A percentile compares a stretch with the other conserved stretches of the same genome.
Evolutionary conservation across 805 yeast genomes (phyloP).

Genomic region (Blastobotrys mokoenaii): DNA sequence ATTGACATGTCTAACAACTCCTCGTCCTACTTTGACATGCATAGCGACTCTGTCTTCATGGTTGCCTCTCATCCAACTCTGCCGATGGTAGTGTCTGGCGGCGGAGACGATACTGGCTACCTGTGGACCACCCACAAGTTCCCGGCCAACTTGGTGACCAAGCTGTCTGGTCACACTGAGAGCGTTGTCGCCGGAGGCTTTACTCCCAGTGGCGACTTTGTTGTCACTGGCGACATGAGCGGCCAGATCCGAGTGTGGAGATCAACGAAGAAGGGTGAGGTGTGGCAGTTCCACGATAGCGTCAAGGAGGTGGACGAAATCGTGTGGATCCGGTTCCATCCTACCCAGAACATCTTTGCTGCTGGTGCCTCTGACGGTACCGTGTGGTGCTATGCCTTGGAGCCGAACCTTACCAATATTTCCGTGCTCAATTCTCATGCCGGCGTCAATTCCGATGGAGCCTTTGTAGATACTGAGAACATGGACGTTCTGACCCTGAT

Average conservation of each 20-base stretch:
- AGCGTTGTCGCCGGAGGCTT: conserved; percentile 81
- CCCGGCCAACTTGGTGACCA: conserved; percentile 74
- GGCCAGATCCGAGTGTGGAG: conserved; percentile 74
- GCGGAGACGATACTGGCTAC: conserved; percentile 85
- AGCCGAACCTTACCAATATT: conserved; percentile 47
- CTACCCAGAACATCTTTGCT: conserved; percentile 68
- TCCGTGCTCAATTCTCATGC: conserved; percentile 50
- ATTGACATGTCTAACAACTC: conserved; percentile 88
- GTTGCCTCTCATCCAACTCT: conserved; percentile 76
- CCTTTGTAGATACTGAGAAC: conserved; percentile 54
- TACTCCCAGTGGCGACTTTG: conserved; percentile 69
- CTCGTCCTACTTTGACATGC: conserved; percentile 80
- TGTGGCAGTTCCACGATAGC: conserved; percentile 64
- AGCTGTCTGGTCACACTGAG: conserved; percentile 76
- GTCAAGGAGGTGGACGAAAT: conserved; percentile 87
- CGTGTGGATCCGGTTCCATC: conserved; percentile 76
- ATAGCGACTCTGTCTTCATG: conserved; percentile 72
- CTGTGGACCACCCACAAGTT: conserved; percentile 82
- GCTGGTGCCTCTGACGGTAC: conserved; percentile 91
- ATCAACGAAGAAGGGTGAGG: conserved; percentile 67
- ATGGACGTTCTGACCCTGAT: conserved; percentile 56
- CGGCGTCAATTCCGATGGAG: conserved; percentile 71
- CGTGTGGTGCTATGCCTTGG: conserved; percentile 84
- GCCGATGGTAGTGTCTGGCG: conserved; percentile 85
- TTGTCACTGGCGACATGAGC: conserved; percentile 91